These are phyloP conservation scores for Phytophthora crassamura DNA, from an alignment of 352 stramenopile genomes.

Conservation along the genomic window DNA sequence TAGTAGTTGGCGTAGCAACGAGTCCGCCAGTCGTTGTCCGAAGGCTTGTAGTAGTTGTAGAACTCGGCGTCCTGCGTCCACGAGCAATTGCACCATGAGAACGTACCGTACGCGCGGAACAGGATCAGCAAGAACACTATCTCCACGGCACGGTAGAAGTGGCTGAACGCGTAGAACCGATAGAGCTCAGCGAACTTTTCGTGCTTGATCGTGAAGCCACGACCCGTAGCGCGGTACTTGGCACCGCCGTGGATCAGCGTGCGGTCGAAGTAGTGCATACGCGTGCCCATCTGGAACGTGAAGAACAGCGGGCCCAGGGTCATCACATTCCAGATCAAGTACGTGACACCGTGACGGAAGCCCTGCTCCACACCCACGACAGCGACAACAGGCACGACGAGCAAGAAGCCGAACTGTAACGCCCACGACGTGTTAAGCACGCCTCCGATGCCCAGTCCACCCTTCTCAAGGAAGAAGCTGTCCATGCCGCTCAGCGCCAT, in stretches of 20 bases:
- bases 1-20: slow-evolving; percentile 89
- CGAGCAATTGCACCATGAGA: slow-evolving; percentile 93
- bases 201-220: slow-evolving; percentile 99
- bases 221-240: slow-evolving; percentile 98
- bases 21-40: slow-evolving; percentile 79
- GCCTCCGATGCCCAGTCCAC: slow-evolving; percentile 94
- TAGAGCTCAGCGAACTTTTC: slow-evolving; percentile 98
- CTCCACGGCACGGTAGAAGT: slow-evolving; percentile 98
- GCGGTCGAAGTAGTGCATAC: slow-evolving; percentile 98
- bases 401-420: slow-evolving; percentile 95
- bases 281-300: slow-evolving; percentile 99
- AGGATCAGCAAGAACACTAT: slow-evolving; percentile 87
- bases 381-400: slow-evolving; percentile 97
- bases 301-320: slow-evolving; percentile 98
- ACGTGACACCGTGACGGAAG: slow-evolving; percentile 93
- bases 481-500: slow-evolving; percentile 96
- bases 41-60: slow-evolving; percentile 81
- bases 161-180: slow-evolving; percentile 98
- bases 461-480: slow-evolving; percentile 90
- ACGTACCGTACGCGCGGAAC: slow-evolving; percentile 92
- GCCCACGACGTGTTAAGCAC: slow-evolving; percentile 97
- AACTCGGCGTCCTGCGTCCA: slow-evolving; percentile 78
- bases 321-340: slow-evolving; percentile 95
- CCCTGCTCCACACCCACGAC: slow-evolving; percentile 98
- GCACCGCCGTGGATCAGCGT: slow-evolving; percentile 97